Conservation (phyloP, 1,139 yeast species). For the Candida sp. region DNA sequence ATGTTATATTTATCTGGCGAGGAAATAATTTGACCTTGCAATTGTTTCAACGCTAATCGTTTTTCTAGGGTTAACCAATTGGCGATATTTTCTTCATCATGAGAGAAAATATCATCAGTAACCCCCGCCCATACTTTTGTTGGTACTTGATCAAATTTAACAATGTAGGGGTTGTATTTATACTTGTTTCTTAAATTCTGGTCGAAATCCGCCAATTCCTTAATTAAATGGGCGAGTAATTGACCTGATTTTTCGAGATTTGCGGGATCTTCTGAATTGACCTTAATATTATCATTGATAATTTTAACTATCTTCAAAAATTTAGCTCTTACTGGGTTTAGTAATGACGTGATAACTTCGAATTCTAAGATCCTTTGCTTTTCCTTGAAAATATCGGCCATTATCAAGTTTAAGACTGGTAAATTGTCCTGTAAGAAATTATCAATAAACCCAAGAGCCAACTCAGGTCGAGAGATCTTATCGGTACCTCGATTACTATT, state of each 20-base stretch:
- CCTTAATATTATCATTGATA: constrained; percentile 24
- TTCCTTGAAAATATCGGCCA: constrained; percentile 28
- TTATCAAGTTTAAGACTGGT: constrained; percentile 28
- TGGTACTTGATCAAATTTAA: constrained; percentile 22
- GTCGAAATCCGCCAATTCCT: constrained; percentile 60
- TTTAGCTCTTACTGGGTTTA: constrained; percentile 51
- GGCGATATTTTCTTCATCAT: constrained; percentile 27
- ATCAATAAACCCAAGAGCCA: constrained; percentile 61
- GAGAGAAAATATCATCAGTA: constrained; percentile 50
- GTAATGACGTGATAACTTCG: constrained; percentile 55
- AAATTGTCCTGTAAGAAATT: constrained; percentile 47
- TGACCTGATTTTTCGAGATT: constrained; percentile 42
- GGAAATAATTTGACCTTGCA: constrained; percentile 50
- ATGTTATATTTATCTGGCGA: constrained; percentile 54
- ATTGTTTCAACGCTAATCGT: constrained; percentile 54
- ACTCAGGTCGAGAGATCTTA: constrained; percentile 73
- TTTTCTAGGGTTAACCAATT: constrained; percentile 70
- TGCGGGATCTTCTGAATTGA: constrained; percentile 13
- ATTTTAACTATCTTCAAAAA: constrained; percentile 26
- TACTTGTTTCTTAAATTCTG: constrained; percentile 49
- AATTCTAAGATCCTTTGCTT: constrained; percentile 27
- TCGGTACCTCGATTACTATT: constrained; percentile 58
- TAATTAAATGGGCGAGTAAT: constrained; percentile 57
- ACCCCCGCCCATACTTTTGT: constrained; percentile 53
- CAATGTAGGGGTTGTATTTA: constrained; percentile 51